Base-by-base conservation (phyloP, 2,329 filamentous ascomycete species). In the Fusarium camptoceras region DNA sequence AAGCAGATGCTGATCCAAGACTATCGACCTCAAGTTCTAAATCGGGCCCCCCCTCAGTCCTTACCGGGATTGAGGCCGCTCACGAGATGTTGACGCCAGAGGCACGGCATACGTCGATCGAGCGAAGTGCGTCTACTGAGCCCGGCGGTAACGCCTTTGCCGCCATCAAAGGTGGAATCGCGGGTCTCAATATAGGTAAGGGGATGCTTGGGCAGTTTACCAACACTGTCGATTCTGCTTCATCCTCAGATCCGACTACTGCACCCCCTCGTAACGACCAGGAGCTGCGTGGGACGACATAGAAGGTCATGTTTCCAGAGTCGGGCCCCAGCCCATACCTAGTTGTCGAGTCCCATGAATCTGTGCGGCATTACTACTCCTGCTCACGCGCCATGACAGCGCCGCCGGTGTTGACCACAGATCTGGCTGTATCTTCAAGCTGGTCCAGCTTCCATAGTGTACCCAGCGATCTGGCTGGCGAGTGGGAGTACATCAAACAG, bases 11-110 rank as follows among this genome's bases (percentile, higher is more conserved):
- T 68, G 54, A 73, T 68, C 34, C 78, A 53, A 43, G 75, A 63
- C 49, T 77, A 59, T 59, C 77, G 27, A 58, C 64, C 16, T 67
- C 74, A 14, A 83, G 80, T 28, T 79, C 83, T 4, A 79, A 79
- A 49, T 76, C 79, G 6, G 75, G 76, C 4, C 83, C 80, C 66
- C 83, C 84, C 37, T 89, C 88, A 2, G 87, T 91, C 6, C 79
- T 92, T 20, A 81, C 85, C 1, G 85, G 85, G 0, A 83, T 91
- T 6, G 89, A 92, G 75, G 87, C 85, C 2, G 84, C 86, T 1
- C 83, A 90, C 59, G 81, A 85, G 44, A 82, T 83, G 8, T 75
- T 87, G 22, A 87, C 84, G 3, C 83, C 83, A 0, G 78, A 78
- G 6, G 61, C 72, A 14, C 74, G 76, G 6, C 75, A 80, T n/a